phyloP scores from a whole-genome alignment of 1,284 basidiomycete genomes.

The Takashimella koratensis region DNA sequence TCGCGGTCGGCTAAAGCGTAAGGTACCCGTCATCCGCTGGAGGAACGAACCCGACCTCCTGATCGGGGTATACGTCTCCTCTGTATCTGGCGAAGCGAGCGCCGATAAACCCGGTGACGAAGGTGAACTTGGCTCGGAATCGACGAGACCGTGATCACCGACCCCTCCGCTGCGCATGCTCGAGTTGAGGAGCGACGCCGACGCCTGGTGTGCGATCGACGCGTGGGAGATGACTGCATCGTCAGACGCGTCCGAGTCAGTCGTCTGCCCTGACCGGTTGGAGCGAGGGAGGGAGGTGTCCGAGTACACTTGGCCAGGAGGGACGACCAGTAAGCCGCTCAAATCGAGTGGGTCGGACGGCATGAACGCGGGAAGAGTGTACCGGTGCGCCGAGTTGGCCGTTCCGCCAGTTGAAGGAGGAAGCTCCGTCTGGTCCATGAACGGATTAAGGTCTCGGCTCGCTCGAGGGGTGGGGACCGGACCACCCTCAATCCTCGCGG shows the following conservation, averaged over 20 bases:
- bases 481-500: constrained; percentile 27
- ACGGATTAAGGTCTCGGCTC: constrained; percentile 21
- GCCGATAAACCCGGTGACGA: neutral
- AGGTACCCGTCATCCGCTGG: constrained; percentile 24
- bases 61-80: constrained; percentile 22
- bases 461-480: constrained; percentile 37
- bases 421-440: constrained; percentile 12
- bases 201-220: constrained; percentile 5
- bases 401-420: neutral
- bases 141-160: neutral
- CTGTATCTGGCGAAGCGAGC: neutral
- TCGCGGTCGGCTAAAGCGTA: neutral
- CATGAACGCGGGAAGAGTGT: constrained; percentile 11
- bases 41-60: constrained; percentile 37
- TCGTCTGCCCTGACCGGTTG: constrained; percentile 13
- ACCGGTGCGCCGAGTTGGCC: neutral
- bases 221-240: constrained; percentile 26
- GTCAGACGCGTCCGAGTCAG: constrained; percentile 9
- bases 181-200: constrained; percentile 15
- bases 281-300: constrained; percentile 18
- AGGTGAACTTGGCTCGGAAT: neutral
- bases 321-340: constrained; percentile 12
- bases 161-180: neutral
- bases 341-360: constrained; percentile 24
- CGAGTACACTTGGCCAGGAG: constrained; percentile 7